Base-by-base conservation (phyloP, 2,329 filamentous ascomycete species). In the Fusarium globosum region DNA sequence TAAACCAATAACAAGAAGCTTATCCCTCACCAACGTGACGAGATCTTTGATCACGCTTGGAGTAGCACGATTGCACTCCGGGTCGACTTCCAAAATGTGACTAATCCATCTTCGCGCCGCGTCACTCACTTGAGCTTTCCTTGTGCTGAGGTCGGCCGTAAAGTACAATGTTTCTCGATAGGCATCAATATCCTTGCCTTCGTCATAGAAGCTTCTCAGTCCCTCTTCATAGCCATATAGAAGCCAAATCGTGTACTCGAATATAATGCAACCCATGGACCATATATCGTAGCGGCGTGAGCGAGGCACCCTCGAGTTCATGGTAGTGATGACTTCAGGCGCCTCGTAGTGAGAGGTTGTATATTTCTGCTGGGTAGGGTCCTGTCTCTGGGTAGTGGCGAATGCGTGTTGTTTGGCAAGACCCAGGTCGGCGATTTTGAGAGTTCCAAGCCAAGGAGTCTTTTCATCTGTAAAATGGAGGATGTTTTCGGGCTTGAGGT, bases 181-280 rank as follows among this genome's bases (percentile, higher is more conserved):
- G 1, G 21, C 4, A 18, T 67, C 26, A 7, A 60, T 42, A 23
- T 61, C 16, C 2, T 45, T 45, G 21, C 12, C 15, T 8, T 65
- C 53, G 2, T 28, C 7, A 23, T 67, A 56, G 14, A 76, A 76
- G 2, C 18, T 52, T 2, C 48, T 46, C 4, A 76, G 28, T 5
- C 52, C 61, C 10, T 62, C 60, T 39, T 53, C 14, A 14, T 42
- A 33, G 4, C 79, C 79, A 12, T 76, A 76, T 0, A 81, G 59
- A 0, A 81, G 42, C 80, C 80, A 82, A 10, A 80, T 72, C 6
- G 77, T 26, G 2, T 76, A 77, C 55, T 81, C 80, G 2, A 82
- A 62, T 1, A 73, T 71, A 12, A 82, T 75, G 33, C 79, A 80
- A 0, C 80, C 80, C 53, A 81, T 71, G 0, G 79, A 80, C 80